Base-by-base conservation (phyloP, 495 filamentous ascomycete species). In the Neurospora sp. region DNA sequence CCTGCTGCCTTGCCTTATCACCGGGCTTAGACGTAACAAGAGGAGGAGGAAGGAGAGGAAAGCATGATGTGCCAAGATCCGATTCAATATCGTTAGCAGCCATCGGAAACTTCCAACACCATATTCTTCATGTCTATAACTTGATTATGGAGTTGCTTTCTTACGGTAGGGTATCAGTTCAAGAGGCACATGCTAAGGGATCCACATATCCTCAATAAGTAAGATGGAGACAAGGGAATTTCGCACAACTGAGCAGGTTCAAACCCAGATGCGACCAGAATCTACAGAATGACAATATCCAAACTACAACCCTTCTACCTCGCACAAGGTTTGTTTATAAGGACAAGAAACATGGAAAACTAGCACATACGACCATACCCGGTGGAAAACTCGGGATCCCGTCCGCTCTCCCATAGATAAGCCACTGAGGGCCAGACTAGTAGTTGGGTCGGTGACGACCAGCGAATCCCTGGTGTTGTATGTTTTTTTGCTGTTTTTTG, bases 321-420 rank as follows among this genome's bases (percentile, higher is more conserved):
- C 39, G 39, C 39, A 39, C 39, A 11, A 10, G 10, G 39, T 39
- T 39, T 11, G 39, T 39, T 39, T 11, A 11, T 39, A 39, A 39
- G 39, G 39, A 39, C 39, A 38, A 38, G 6, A 38, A 4, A 38
- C 37, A 5, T 5, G 4, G 37, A 38, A 38, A 38, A 38, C 0
- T 18, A 35, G 2, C 27, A 66, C 54, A 66, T 66, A 66, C 54
- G 54, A 66, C 54, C 54, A 66, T 66, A 66, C 54, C 54, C 54
- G 35, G 3, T 66, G 54, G 83, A 85, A 74, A 81, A 81, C 76
- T 82, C 83, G 84, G 83, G 80, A 83, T 84, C 83, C 84, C 84
- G 84, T 86, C 83, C 83, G 84, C 83, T 85, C 84, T 83, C 81
- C 83, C 84, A 78, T 84, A 82, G 81, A 81, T 78, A 83, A 83